Evolutionary conservation across 768 basidiomycete species (phyloP).

Genomic region (Phlebiopsis gigantea): DNA sequence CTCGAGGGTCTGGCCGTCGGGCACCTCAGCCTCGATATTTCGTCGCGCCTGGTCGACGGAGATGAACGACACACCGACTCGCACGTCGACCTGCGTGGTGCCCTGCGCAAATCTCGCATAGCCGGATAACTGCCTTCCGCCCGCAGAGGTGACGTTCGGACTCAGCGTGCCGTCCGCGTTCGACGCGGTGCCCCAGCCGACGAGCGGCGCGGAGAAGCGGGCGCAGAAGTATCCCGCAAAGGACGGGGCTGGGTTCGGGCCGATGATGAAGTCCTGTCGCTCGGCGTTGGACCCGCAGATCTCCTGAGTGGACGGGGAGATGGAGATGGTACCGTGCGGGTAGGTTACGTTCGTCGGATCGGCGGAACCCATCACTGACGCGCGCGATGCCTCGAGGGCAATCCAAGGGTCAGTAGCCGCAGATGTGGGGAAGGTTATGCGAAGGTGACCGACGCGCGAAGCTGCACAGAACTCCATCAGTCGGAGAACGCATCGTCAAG

Average conservation of each 20-base stretch:
- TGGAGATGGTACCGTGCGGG: constrained; percentile 45
- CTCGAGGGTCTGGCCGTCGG: constrained; percentile 33
- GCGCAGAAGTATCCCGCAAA: constrained; percentile 51
- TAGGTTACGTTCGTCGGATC: constrained; percentile 44
- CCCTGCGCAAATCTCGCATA: constrained; percentile 39
- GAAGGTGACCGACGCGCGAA: constrained; percentile 69
- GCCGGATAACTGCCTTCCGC: constrained; percentile 44
- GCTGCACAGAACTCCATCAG: constrained; percentile 33
- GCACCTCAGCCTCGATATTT: constrained; percentile 35
- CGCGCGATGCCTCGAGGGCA: constrained; percentile 61
- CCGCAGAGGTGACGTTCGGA: constrained; percentile 20
- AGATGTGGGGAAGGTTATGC: constrained; percentile 55
- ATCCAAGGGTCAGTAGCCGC: constrained; percentile 41
- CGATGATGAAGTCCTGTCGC: constrained; percentile 66
- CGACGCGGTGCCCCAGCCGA: constrained; percentile 43
- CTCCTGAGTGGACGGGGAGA: constrained; percentile 39
- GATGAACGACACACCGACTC: constrained; percentile 72
- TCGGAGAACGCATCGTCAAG: constrained; percentile 2
- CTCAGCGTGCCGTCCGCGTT: constrained; percentile 31
- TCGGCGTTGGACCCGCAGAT: constrained; percentile 64
- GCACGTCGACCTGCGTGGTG: constrained; percentile 40
- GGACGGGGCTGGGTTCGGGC: constrained; percentile 36
- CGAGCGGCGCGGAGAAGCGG: constrained; percentile 45
- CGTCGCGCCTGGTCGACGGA: constrained; percentile 52
- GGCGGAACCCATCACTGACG: constrained; percentile 51